Conservation (phyloP, 805 yeast genomes). For the Ogataea salicorniae region DNA sequence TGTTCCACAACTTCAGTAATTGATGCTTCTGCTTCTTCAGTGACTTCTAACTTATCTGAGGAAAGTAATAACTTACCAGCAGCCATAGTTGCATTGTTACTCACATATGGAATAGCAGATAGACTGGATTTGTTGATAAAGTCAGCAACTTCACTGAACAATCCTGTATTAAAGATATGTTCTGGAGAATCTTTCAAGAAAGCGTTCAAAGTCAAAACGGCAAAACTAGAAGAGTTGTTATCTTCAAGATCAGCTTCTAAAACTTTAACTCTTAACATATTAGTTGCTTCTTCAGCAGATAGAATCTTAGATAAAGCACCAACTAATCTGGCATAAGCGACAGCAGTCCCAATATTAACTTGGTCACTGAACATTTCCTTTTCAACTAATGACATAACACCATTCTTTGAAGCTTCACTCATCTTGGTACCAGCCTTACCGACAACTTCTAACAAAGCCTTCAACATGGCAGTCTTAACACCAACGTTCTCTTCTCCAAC, state of each 20-base stretch:
- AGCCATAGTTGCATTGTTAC: conserved; percentile 75
- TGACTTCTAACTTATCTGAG: conserved; percentile 34
- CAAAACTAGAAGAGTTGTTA: conserved; percentile 47
- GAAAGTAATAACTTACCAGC: conserved; percentile 72
- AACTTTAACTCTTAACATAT: conserved; percentile 56
- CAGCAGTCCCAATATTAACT: conserved; percentile 52
- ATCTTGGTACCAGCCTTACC: conserved; percentile 72
- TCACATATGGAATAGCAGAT: conserved; percentile 44
- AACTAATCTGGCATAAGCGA: conserved; percentile 71
- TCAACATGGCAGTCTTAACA: conserved; percentile 79
- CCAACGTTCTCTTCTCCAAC: conserved; percentile 46
- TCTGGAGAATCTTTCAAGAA: conserved; percentile 73
- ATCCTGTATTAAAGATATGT: conserved; percentile 50
- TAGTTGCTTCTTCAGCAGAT: conserved; percentile 56
- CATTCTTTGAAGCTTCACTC: conserved; percentile 64
- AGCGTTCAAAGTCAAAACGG: conserved; percentile 69
- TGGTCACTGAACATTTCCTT: conserved; percentile 45
- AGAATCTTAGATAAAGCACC: conserved; percentile 72
- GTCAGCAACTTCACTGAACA: conserved; percentile 43
- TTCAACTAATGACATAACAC: conserved; percentile 69
- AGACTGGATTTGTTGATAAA: conserved; percentile 43
- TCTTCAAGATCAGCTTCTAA: conserved; percentile 39
- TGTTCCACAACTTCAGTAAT: conserved; percentile 41
- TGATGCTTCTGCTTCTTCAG: conserved; percentile 32
- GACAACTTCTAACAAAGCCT: conserved; percentile 79